Evolutionary conservation across 2,329 filamentous ascomycete genomes (phyloP), one percentile per base, ranked within the genome.

Genomic region (Amauroascus verrucosus): DNA sequence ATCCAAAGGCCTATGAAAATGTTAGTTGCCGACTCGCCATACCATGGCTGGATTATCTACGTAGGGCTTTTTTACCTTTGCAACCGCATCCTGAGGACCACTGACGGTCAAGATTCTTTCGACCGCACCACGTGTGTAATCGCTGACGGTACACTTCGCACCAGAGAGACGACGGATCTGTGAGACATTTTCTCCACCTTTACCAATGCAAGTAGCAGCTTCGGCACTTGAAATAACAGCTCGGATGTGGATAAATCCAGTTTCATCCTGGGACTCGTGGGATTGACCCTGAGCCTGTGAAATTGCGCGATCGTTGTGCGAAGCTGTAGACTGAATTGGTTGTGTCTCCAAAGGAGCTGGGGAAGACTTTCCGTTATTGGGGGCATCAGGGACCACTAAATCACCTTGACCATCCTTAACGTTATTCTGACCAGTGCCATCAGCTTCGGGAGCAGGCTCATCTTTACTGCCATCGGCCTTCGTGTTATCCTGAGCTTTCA

Each of bases 21-120:
- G 16, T 51, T 35, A 48, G 44, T 40, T 7, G 14, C 7, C 43
- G 18, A 18, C 7, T 13, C 16, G 20, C 35, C n/a, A 40, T 22
- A 5, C n/a, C 47, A 24, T 28, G 30, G 13, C n/a, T n/a, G n/a
- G n/a, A n/a, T n/a, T n/a, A n/a, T n/a, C n/a, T 14, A 46, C 37
- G 48, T 13, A 16, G 11, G 60, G 55, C 70, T 9, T 4, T 5
- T 76, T 63, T 76, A 91, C 88, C 82, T 98, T 98, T 62, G 93
- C 93, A 60, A 90, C 90, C 62, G 91, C 91, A 74, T 98, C 93
- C 61, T 97, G 91, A 60, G 88, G 85, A 58, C 93, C 93, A 71
- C 91, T 97, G 57, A 98, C 93, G 30, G 93, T 98, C 65, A 98
- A 78, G 65, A 98, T 96, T 67, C 93, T 88, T 76, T 98, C 93